Conservation (phyloP, 192 early-diverging fungal genomes). For the Coemansia sp. region DNA sequence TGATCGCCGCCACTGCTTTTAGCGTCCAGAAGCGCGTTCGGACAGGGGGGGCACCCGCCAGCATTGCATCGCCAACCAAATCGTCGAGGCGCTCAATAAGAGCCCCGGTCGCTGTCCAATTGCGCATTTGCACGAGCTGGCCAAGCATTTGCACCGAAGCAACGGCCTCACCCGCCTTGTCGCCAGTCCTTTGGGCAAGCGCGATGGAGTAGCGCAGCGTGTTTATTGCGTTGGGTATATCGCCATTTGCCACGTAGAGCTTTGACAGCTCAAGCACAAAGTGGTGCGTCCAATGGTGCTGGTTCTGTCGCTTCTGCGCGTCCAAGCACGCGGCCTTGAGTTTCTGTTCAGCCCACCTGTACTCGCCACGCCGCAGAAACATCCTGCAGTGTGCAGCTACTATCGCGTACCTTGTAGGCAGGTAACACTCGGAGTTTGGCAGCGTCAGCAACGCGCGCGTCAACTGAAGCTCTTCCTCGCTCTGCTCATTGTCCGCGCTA, state of each 20-base stretch:
- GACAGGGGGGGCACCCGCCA: conserved; percentile 12
- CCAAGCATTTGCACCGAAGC: conserved; percentile 30
- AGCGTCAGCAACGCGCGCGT: conserved; percentile 37
- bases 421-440: conserved; percentile 28
- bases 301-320: conserved; percentile 29
- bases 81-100: neutral
- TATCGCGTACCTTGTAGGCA: conserved; percentile 21
- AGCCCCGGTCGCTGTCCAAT: conserved; percentile 13
- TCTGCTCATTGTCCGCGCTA: conserved; percentile 4
- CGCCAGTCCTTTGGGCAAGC: conserved; percentile 21
- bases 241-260: conserved; percentile 10
- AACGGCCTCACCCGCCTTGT: conserved; percentile 13
- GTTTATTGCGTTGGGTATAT: conserved; percentile 11
- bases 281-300: conserved; percentile 31
- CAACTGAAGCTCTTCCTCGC: conserved; percentile 38
- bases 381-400: conserved; percentile 36
- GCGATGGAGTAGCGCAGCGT: conserved; percentile 13
- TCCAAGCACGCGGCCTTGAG: conserved; percentile 28
- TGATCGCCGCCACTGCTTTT: conserved; percentile 9
- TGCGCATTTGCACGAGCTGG: conserved; percentile 21
- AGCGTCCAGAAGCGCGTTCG: conserved; percentile 44
- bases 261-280: conserved; percentile 39
- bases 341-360: conserved; percentile 42
- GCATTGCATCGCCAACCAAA: neutral
- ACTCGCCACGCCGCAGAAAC: conserved; percentile 28